Percentiles rank a stretch among this genome's conserved stretches.
Conservation (phyloP, 345 rosid species). For the Triadica sebifera region DNA sequence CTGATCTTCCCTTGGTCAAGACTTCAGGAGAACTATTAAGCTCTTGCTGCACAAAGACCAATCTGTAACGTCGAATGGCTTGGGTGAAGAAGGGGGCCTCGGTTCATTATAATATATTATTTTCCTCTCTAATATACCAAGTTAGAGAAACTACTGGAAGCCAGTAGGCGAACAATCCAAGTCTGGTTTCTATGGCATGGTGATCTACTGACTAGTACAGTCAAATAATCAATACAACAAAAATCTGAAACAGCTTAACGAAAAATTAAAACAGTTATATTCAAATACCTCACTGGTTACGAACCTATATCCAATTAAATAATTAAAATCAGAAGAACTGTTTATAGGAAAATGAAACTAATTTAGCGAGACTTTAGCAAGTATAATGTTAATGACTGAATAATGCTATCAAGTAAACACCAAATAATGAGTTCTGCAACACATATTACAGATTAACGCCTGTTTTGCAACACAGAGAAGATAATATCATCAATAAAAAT, state of each 20-base stretch:
- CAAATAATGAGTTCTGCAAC: not conserved
- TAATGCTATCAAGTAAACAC: not conserved
- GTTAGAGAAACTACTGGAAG: constrained; percentile 22
- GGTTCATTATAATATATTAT: constrained; percentile 58
- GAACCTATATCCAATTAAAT: not conserved
- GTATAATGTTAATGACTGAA: not conserved
- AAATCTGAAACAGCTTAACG: constrained; percentile 20
- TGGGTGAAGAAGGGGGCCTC: constrained; percentile 59
- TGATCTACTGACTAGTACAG: constrained; percentile 12
- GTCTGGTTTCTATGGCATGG: constrained; percentile 30
- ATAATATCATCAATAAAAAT: no score
- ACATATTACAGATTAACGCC: no score
- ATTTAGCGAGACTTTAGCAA: not conserved
- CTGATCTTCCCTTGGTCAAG: constrained; percentile 48
- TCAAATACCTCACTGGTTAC: not conserved
- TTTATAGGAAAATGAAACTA: not conserved
- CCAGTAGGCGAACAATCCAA: constrained; percentile 13
- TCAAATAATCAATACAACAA: constrained; percentile 9
- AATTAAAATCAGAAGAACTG: not conserved
- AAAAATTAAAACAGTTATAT: constrained; percentile 2
- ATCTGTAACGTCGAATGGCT: constrained; percentile 65
- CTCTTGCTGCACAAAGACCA: constrained; percentile 76
- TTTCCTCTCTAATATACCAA: constrained; percentile 61
- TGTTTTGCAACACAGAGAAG: no score
- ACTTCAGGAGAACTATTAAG: constrained; percentile 47